Evolutionary conservation across 163 green algal genomes (phyloP).

Genomic region (Scenedesmus sp.): DNA sequence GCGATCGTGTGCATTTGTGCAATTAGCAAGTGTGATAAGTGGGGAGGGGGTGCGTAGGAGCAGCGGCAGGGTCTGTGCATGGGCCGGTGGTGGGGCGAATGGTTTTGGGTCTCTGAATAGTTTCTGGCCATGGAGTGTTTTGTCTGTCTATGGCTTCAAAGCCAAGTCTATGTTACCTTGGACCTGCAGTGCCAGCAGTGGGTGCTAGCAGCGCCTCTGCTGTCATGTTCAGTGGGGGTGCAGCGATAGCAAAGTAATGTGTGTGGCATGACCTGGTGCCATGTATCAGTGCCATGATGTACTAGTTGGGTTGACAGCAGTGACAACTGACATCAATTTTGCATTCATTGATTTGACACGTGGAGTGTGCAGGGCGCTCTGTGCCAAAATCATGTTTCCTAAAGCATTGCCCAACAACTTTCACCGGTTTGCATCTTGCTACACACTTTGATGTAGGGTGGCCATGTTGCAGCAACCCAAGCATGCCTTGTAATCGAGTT

Average conservation of each 20-base stretch:
- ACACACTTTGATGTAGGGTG: too few relatives aligned
- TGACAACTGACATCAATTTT: neutral
- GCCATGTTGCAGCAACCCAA: neutral
- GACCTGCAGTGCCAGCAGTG: constrained; percentile 11
- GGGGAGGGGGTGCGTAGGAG: neutral
- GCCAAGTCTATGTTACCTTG: neutral
- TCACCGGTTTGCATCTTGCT: neutral
- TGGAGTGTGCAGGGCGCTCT: neutral
- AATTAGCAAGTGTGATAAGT: neutral
- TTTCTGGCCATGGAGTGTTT: neutral
- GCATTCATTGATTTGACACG: neutral
- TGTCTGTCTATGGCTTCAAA: neutral
- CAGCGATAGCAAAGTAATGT: neutral
- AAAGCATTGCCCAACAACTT: neutral
- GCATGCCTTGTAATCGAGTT: neutral
- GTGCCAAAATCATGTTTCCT: neutral
- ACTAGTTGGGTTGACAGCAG: neutral
- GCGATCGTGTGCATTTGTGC: neutral
- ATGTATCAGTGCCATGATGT: neutral
- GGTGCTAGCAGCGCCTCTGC: neutral
- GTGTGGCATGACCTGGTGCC: neutral
- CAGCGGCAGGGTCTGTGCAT: neutral
- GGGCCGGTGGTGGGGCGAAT: neutral
- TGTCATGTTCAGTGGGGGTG: neutral
- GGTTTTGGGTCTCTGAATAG: neutral